Base-by-base conservation (phyloP, 257 asterid species). In the Jacaranda copaia region DNA sequence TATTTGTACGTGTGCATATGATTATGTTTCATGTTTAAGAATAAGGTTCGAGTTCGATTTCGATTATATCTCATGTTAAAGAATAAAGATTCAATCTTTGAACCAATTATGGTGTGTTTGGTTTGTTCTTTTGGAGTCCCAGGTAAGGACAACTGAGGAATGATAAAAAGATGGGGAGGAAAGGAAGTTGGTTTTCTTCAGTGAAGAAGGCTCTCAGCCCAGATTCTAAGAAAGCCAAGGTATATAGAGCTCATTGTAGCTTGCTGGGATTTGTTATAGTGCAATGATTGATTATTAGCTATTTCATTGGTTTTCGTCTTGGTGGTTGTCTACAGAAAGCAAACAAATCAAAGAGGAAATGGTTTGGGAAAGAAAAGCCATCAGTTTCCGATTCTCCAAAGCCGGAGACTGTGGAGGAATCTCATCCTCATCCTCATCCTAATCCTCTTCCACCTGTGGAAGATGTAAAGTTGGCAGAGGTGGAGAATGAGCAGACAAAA, bases 151-250 rank as follows among this genome's bases (percentile, higher is more conserved):
- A 72, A 51, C 81, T 71, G 87, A 59, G 91, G 89, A 88, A 87
- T 83, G 85, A 81, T 85, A 82, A 70, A 46, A 71, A 76, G 32
- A 94, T 95, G 99, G 96, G 92, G 63, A 87, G 84, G 89, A 93
- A 89, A 88, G 92, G 97, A 83, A 85, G 89, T 85, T 95, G 99
- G 97, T 87, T 95, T 75, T 91, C 96, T 66, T 88, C 98, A 5
- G 91, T 95, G 56, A 95, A 91, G 89, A 93, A 91, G 86, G 98
- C 87, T 83, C 85, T 93, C 68, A 93, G 93, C 80, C 96, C 98
- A 16, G 85, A 85, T 74, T 86, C 92, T 19, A 89, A 88, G 87
- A 90, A 79, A 71, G 57, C 81, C 72, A 83, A 86, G 91, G 93
- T 92, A 70, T 71, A 78, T 67, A 58, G 58, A 59, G 43, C 57